These are phyloP conservation scores for Phialemonium atrogriseum DNA, from an alignment of 2,329 filamentous ascomycete genomes.

Conservation along the genomic window DNA sequence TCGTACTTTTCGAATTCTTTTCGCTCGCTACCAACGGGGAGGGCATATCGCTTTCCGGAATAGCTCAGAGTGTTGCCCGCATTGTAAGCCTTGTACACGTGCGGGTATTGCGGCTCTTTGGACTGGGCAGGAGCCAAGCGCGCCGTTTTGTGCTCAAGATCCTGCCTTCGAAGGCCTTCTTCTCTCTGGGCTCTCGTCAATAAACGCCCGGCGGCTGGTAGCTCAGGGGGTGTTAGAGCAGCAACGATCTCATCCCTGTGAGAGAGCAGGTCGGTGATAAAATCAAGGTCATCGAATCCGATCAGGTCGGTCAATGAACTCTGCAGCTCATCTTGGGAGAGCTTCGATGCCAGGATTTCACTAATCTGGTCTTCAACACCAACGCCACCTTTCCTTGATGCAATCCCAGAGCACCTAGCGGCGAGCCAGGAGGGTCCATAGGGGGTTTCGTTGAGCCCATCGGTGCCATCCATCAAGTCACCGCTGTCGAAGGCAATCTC, in stretches of 20 bases:
- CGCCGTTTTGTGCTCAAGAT: slow-evolving; percentile 76
- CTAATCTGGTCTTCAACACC: slow-evolving; percentile 73
- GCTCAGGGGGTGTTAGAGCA: slow-evolving; percentile 1
- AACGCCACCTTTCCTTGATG: slow-evolving; percentile 53
- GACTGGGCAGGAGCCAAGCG: slow-evolving; percentile 62
- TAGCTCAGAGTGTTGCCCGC: slow-evolving; percentile 80
- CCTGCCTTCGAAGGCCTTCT: slow-evolving; percentile 64
- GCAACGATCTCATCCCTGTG: slow-evolving; percentile 62
- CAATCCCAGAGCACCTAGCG: slow-evolving; percentile 58
- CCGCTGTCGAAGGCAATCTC: slow-evolving; percentile 39
- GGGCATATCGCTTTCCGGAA: slow-evolving; percentile 70
- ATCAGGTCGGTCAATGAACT: slow-evolving; percentile 82
- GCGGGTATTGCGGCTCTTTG: slow-evolving; percentile 74
- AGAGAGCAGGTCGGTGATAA: slow-evolving; percentile 83
- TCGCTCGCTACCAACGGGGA: slow-evolving; percentile 68
- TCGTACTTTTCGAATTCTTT: slow-evolving; percentile 72
- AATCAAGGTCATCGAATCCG: slow-evolving; percentile 87
- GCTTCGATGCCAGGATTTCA: slow-evolving; percentile 61
- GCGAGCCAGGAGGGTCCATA: slow-evolving; percentile 65
- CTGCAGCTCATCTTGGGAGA: slow-evolving; percentile 78
- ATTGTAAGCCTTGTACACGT: slow-evolving; percentile 79
- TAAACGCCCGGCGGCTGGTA: slow-evolving; percentile 38
- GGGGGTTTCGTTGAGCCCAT: slow-evolving; percentile 17
- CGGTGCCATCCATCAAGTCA: slow-evolving; percentile 27
- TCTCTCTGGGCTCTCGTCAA: slow-evolving; percentile 72